Evolutionary conservation across 2,329 filamentous ascomycete genomes (phyloP), one percentile per base, ranked within the genome.

Genomic region (Moelleriella libera): DNA sequence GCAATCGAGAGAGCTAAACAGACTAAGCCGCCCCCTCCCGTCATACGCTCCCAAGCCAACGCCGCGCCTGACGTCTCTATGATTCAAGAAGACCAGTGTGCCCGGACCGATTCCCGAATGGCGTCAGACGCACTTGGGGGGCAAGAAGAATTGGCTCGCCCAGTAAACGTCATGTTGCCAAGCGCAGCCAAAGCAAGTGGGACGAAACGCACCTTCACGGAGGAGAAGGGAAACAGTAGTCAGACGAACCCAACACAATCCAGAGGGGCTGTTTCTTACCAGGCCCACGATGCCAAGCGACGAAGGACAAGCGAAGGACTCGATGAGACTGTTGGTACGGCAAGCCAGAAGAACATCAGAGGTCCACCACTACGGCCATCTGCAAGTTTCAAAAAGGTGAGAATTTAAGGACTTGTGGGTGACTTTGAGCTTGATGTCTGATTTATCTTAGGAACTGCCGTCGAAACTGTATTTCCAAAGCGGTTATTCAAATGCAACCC

Each of bases 331-430:
- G 66, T 72, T 42, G 74, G 78, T 44, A 71, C 72, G 58, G 72
- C 78, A 48, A 74, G 77, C 41, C 72, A 78, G 43, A 67, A 65
- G 30, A 72, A 68, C 49, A 73, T 89, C 56, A 92, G 89, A 68
- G 85, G 83, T 11, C 86, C 88, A 46, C 88, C 88, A 5, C 87
- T 94, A 54, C 80, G 89, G 49, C 87, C 88, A 51, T 94, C 87
- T 2, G 82, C 75, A 45, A 72, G 69, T 37, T 68, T 74, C 57
- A 79, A 78, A 63, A 89, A 88, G 76, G 82, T 86, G 67, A 65
- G 70, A 48, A 3, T 5, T 28, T 6, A 28, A 21, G 44, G 28
- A 46, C n/a, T 6, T 30, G 9, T 8, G 8, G 34, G 34, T 9
- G 34, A 39, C n/a, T 44, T n/a, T 44, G 5, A 2, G 30, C 21